A percentile compares a stretch with the other conserved stretches of the same genome.
Conservation (phyloP, 345 rosid species). For the Acer yangbiense region DNA sequence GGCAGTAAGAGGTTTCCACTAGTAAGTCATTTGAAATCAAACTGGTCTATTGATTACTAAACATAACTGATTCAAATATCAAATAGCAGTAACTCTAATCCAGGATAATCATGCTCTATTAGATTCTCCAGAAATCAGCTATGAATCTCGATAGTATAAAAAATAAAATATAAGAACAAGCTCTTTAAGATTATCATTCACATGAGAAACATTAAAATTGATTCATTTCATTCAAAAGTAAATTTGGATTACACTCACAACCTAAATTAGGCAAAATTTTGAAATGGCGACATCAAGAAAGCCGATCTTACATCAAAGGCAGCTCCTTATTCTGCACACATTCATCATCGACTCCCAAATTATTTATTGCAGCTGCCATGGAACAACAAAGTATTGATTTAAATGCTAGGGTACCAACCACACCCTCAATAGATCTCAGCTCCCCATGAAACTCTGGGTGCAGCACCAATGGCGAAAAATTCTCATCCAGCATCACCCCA, state of each 20-base stretch:
- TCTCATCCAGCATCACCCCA: no score
- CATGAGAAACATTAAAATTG: neutral
- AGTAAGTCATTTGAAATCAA: no score
- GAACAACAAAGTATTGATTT: slow-evolving; percentile 61
- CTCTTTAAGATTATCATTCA: neutral
- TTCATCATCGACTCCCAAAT: slow-evolving; percentile 44
- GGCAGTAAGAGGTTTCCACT: neutral
- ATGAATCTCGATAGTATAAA: neutral
- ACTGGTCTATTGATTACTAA: no score
- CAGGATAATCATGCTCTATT: no score
- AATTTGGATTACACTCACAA: slow-evolving; percentile 4
- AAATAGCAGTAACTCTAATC: no score
- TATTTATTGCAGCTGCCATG: slow-evolving; percentile 45
- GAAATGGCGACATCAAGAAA: neutral
- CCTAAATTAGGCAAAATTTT: neutral
- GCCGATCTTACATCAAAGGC: neutral
- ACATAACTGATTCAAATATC: no score
- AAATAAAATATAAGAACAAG: neutral
- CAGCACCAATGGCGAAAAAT: no score
- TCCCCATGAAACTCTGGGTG: no score
- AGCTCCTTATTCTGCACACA: slow-evolving; percentile 32
- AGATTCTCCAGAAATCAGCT: neutral
- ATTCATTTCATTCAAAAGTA: neutral
- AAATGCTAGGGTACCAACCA: slow-evolving; percentile 54
- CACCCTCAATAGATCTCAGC: slow-evolving; percentile 26